Conservation (phyloP, 495 filamentous ascomycete genomes). For the Thermothielavioides terrestris region DNA sequence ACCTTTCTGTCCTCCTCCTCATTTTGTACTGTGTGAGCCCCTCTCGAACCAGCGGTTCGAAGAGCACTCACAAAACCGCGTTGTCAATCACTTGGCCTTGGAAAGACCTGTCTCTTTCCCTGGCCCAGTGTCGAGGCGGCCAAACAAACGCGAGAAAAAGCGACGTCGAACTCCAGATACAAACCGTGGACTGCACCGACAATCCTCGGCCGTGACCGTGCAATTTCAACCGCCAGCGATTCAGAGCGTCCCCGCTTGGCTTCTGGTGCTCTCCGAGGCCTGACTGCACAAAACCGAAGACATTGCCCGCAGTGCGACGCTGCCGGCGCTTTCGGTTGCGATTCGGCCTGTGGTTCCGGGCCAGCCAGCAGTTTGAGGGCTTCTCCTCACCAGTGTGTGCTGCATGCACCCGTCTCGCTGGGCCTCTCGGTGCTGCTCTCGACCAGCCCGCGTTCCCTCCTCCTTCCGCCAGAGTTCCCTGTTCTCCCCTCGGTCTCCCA, state of each 20-base stretch:
- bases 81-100: too few relatives aligned
- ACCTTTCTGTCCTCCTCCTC: neutral
- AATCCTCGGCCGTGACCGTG: neutral
- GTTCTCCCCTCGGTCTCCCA: constrained; percentile 2
- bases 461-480: neutral
- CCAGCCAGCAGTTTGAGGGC: constrained; percentile 1
- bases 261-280: constrained; percentile 4
- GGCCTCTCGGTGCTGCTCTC: neutral
- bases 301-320: constrained; percentile 21
- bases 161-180: neutral
- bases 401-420: constrained; percentile 12
- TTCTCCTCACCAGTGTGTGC: constrained; percentile 6
- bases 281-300: constrained; percentile 24
- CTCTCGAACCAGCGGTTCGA: too few relatives aligned
- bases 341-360: constrained; percentile 9
- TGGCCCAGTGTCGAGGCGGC: neutral
- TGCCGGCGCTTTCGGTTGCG: constrained; percentile 9
- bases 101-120: too few relatives aligned
- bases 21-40: too few relatives aligned
- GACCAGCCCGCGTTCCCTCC: neutral
- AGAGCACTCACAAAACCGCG: too few relatives aligned
- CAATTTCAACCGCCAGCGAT: neutral
- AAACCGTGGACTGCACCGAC: neutral
- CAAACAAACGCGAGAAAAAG: neutral
- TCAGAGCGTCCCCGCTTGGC: neutral